Base-by-base conservation (phyloP, 306 rosid species). In the Rosa lucieae region DNA sequence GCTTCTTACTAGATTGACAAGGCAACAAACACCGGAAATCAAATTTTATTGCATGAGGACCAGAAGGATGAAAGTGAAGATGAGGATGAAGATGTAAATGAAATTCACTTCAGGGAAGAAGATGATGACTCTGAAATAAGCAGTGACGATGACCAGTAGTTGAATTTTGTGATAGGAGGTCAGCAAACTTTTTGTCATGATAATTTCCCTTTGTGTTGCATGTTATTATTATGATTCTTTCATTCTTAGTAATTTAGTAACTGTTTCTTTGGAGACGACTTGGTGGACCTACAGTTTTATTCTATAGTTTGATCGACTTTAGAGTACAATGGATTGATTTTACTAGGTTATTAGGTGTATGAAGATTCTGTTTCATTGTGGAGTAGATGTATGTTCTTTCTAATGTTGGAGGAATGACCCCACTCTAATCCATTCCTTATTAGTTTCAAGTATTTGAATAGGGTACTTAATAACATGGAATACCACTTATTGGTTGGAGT, bases 61-160 rank as follows among this genome's bases (percentile, higher is more conserved):
- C 76, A 82, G 80, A 61, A 63, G 43, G 88, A 84, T 73, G 90
- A 77, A 80, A 87, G 81, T 51, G 92, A 78, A 51, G 91, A 85
- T 10, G 82, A 86, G 51, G 92, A 89, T 20, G 88, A 78, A 66
- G 90, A 86, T 63, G 78, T 74, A 3, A 78, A 84, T 37, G 96
- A 90, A 53, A 80, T 84, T 73, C 82, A 89, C 82, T 89, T 77
- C 11, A 89, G 82, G 65, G 89, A 87, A 53, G 93, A 85, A 65
- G 92, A 89, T 43, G 84, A 84, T 73, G 97, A 86, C 77, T 95
- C 98, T 72, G 97, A 91, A 73, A 78, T 92, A 80, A 94, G 97
- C 52, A 88, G 91, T 40, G 98, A 92, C 47, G 88, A 87, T 44
- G 92, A 92, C 48, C 83, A 78, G 78, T 94, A 89, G 86, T 58